A percentile compares a stretch with the other conserved stretches of the same genome.
These are phyloP conservation scores for Serendipita sp. DNA, from an alignment of 768 basidiomycete genomes.

Conservation along the genomic window DNA sequence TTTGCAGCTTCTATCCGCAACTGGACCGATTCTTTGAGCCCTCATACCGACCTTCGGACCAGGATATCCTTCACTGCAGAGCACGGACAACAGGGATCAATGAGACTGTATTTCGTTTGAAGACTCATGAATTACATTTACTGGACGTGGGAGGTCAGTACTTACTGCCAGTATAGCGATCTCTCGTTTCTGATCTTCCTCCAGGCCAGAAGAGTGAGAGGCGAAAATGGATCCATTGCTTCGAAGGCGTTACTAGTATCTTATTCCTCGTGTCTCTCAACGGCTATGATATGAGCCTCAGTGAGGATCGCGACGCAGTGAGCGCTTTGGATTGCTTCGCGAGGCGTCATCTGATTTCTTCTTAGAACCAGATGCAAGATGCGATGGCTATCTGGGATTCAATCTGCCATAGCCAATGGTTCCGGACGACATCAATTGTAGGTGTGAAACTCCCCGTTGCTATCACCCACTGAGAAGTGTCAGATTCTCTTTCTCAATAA, in stretches of 20 bases:
- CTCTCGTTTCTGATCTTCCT: too few relatives aligned
- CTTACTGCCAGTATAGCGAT: too few relatives aligned
- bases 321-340: constrained; percentile 17
- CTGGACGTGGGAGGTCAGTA: constrained; percentile 44
- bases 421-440: constrained; percentile 84
- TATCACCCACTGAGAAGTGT: neutral
- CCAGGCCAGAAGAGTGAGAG: constrained; percentile 88
- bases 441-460: constrained; percentile 14
- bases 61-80: constrained; percentile 75
- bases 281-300: constrained; percentile 87
- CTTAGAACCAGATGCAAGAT: constrained; percentile 94
- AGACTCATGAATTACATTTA: constrained; percentile 77
- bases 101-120: constrained; percentile 67
- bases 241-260: constrained; percentile 88
- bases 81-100: constrained; percentile 85
- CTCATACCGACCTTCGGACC: constrained; percentile 56
- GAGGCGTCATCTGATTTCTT: neutral
- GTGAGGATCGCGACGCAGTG: constrained; percentile 83
- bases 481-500: constrained; percentile 94
- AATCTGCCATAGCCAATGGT: constrained; percentile 96
- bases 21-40: constrained; percentile 68
- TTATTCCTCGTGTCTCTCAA: constrained; percentile 81
- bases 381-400: constrained; percentile 97
- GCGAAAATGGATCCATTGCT: constrained; percentile 89
- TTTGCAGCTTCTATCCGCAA: constrained; percentile 46